These are phyloP conservation scores for Coprinellus micaceus DNA, from an alignment of 768 basidiomycete genomes.

Conservation along the genomic window DNA sequence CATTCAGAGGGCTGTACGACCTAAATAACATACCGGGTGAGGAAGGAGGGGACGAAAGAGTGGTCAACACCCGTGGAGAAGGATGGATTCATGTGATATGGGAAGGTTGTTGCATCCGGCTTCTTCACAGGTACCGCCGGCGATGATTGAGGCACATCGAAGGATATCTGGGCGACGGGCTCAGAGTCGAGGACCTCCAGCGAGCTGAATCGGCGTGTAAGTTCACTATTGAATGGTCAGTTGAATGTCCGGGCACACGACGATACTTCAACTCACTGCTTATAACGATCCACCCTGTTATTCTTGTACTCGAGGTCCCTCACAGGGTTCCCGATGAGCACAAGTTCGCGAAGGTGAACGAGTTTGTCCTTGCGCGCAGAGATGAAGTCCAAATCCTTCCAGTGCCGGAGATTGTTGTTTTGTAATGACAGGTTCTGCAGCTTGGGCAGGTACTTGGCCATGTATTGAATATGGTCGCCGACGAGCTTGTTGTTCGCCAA, in stretches of 20 bases:
- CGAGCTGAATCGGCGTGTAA: conserved; percentile 75
- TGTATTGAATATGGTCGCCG: conserved; percentile 54
- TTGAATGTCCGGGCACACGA: not conserved
- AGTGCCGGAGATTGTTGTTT: conserved; percentile 66
- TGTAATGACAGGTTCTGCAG: conserved; percentile 78
- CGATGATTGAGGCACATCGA: conserved; percentile 64
- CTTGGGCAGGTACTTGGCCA: conserved; percentile 74
- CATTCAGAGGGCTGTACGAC: not conserved
- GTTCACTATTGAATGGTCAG: conserved; percentile 49
- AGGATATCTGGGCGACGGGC: conserved; percentile 73
- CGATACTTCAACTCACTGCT: conserved; percentile 45
- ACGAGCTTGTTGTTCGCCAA: conserved; percentile 70
- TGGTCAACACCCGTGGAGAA: conserved; percentile 75
- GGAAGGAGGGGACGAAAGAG: conserved; percentile 67
- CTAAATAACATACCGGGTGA: conserved; percentile 54
- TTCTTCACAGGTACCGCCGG: conserved; percentile 36
- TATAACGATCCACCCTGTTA: conserved; percentile 60
- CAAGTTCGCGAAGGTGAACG: conserved; percentile 63
- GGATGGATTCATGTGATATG: conserved; percentile 66
- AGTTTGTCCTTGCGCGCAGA: conserved; percentile 58
- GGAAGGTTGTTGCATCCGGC: conserved; percentile 70
- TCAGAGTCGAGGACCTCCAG: conserved; percentile 83
- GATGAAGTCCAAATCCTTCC: conserved; percentile 68
- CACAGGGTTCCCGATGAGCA: conserved; percentile 74
- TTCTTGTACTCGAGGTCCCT: conserved; percentile 56